phyloP scores from a whole-genome alignment of 805 yeast species.

The Starmerella riodocensis region DNA sequence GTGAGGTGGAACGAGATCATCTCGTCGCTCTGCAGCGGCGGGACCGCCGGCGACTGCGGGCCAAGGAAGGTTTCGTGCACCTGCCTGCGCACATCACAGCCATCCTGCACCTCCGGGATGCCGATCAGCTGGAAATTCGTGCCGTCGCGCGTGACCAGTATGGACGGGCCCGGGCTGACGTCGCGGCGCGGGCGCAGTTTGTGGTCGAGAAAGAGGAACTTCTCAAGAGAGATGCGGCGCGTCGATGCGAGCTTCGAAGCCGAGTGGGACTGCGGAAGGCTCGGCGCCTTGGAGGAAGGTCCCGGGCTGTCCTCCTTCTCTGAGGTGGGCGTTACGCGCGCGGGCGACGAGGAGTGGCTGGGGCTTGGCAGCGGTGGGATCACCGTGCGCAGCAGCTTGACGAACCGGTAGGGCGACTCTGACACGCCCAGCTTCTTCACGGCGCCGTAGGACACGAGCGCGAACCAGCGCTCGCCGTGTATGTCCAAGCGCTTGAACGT shows the following conservation, averaged over 20 bases:
- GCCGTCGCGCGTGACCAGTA: slow-evolving; percentile 58
- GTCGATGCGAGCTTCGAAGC: slow-evolving; percentile 11
- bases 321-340: slow-evolving; percentile 3
- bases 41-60: neutral
- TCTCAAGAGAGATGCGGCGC: slow-evolving; percentile 19
- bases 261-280: neutral
- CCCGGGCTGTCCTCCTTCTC: neutral
- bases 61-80: slow-evolving; percentile 21
- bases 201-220: slow-evolving; percentile 19
- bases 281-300: neutral
- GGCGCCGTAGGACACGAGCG: slow-evolving; percentile 53
- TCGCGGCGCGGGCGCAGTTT: slow-evolving; percentile 27
- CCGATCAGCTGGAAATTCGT: slow-evolving; percentile 39
- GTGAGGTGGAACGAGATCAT: slow-evolving; percentile 40
- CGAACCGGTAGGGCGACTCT: slow-evolving; percentile 45
- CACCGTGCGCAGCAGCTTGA: slow-evolving; percentile 37
- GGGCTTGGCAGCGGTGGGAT: slow-evolving; percentile 8
- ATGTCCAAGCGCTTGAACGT: slow-evolving; percentile 47
- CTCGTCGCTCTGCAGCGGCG: slow-evolving; percentile 12
- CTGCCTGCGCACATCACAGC: slow-evolving; percentile 31
- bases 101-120: slow-evolving; percentile 22
- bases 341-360: slow-evolving; percentile 2
- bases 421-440: slow-evolving; percentile 33
- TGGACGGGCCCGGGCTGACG: slow-evolving; percentile 23
- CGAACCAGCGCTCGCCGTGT: slow-evolving; percentile 50